Base-by-base conservation (phyloP, 2,329 filamentous ascomycete genomes). In the Colletotrichum sp. region DNA sequence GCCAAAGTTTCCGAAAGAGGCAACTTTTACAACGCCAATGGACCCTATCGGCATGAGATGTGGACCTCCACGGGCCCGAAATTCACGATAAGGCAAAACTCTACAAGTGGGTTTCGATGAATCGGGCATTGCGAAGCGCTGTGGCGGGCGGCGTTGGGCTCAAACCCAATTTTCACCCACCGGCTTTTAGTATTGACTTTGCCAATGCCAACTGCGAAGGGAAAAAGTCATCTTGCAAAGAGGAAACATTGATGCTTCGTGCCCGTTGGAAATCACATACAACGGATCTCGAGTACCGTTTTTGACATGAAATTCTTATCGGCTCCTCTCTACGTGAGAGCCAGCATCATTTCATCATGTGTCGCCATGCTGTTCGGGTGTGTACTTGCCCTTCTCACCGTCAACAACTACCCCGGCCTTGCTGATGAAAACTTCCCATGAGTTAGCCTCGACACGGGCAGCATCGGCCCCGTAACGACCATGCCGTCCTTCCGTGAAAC, bases 401-500 rank as follows among this genome's bases (percentile, higher is more conserved):
- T 55, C 30, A 13, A 36, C 30, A 28, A 52, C 26, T 67, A n/a
- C 6, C 0, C 21, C 28, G 15, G 24, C 32, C 1, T 24, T 57
- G 39, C 36, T 26, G n/a, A 68, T 77, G 16, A 76, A 30, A 68
- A 13, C 9, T 8, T 26, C 6, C 24, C 15, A 30, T 59, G 32
- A 16, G 18, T 18, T 73, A 80, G 82, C 64, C 79, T 82, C 57
- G 84, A 86, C 52, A 85, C 90, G 1, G 90, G 90, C 12, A 89
- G 87, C 30, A 91, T 93, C 69, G 91, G 92, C 2, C 89, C 91
- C 6, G 87, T 93, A 0, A 93, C 91, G 0, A 86, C 88, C 4
- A 93, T 93, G 91, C 79, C 85, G 0, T 82, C 84, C 18, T 93
- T 91, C 80, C 84, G 83, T 12, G 72, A 82, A 4, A 85, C 86